Evolutionary conservation across 768 basidiomycete species (phyloP).

Genomic region (Pulveroboletus sp.): DNA sequence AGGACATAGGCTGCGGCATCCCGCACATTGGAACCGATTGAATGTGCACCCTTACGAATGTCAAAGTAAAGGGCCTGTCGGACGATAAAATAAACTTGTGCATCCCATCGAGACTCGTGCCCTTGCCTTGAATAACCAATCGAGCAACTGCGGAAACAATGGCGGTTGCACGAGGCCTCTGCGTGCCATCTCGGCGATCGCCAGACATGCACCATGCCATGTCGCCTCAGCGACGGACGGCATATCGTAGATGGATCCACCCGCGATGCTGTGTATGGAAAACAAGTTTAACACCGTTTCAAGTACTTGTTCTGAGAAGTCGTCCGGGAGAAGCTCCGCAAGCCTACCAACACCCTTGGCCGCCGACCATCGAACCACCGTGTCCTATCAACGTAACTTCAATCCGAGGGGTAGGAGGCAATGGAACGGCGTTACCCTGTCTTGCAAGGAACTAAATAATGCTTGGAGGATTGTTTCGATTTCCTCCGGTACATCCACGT

Average conservation of each 20-base stretch:
- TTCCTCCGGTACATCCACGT: slow-evolving; percentile 72
- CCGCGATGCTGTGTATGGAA: slow-evolving; percentile 64
- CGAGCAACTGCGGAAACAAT: slow-evolving; percentile 60
- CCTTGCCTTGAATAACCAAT: slow-evolving; percentile 78
- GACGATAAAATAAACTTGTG: slow-evolving; percentile 11
- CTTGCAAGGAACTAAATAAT: slow-evolving; percentile 71
- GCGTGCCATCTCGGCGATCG: slow-evolving; percentile 89
- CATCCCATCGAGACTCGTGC: slow-evolving; percentile 4
- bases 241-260: slow-evolving; percentile 65
- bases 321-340: slow-evolving; percentile 71
- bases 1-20: slow-evolving; percentile 93
- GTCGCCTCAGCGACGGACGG: slow-evolving; percentile 78
- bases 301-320: slow-evolving; percentile 78
- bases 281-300: slow-evolving; percentile 78
- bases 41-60: slow-evolving; percentile 87
- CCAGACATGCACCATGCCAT: slow-evolving; percentile 94
- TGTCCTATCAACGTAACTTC: slow-evolving; percentile 58
- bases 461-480: slow-evolving; percentile 73
- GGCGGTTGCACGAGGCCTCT: slow-evolving; percentile 64
- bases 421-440: slow-evolving; percentile 56
- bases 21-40: slow-evolving; percentile 90
- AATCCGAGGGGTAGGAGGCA: background rate
- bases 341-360: slow-evolving; percentile 91
- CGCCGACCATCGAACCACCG: slow-evolving; percentile 90
- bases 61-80: slow-evolving; percentile 87